Evolutionary conservation across 192 early-diverging fungal species (phyloP), one percentile per base, ranked within the genome.

Genomic region (Backusella liffmaniae): DNA sequence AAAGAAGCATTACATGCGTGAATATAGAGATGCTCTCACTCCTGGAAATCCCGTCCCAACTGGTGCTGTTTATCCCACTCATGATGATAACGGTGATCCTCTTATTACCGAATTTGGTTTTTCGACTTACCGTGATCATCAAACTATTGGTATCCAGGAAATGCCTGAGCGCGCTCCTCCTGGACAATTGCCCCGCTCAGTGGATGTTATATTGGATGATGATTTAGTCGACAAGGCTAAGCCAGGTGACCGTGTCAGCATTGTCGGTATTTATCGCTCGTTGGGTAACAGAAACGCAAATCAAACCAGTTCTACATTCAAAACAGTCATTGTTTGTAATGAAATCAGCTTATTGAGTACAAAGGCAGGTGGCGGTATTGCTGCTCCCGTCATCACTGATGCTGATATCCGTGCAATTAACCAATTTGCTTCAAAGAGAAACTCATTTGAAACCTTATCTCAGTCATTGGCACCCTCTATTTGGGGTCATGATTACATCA

Each of bases 81-180:
- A 91, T 74, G 97, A 99, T 83, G 94, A 96, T 30, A 88, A 94
- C 76, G 96, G 96, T 5, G 95, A 99, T 79, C 87, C 93, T 9
- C 85, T 99, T 49, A 92, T 91, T 1, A 98, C 97, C 1, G 96
- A 98, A 80, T 99, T 92, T 81, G 98, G 98, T 13, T 90, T 88
- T 75, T 95, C 91, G 41, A 86, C 89, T 12, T 99, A 97, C 83
- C 84, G 93, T 37, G 96, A 98, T 83, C 94, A 94, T 80, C 98
- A 99, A 83, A 93, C 90, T 9, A 90, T 98, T 66, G 94, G 90
- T 39, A 88, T 99, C 53, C 98, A 99, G 83, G 98, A 99, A 86
- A 99, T 99, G 97, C 98, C 98, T 0, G 98, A 99, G 82, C 90
- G 97, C 23, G 93, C 97, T 8, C 96, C 96, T 16, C 92, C 96